Percentiles rank a stretch among this genome's conserved stretches.
phyloP scores from a whole-genome alignment of 1,139 yeast genomes.

The Kluyveromyces sp. region DNA sequence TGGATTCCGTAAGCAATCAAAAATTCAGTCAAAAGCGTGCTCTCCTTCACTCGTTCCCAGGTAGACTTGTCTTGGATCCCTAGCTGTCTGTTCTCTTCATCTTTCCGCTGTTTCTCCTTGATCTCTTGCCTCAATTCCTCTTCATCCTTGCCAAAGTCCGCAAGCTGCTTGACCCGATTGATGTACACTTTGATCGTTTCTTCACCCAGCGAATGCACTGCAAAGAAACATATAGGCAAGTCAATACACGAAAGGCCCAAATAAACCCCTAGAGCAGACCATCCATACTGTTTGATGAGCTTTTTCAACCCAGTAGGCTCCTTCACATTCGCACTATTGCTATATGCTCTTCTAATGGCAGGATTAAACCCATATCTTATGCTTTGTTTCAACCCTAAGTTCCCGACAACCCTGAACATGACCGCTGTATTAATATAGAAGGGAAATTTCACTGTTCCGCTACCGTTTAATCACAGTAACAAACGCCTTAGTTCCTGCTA shows the following conservation, averaged over 20 bases:
- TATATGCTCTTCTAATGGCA: not conserved
- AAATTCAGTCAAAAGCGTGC: constrained; percentile 58
- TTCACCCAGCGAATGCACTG: constrained; percentile 82
- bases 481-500: too few relatives aligned
- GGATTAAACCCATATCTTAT: not conserved
- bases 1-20: constrained; percentile 91
- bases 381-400: not conserved
- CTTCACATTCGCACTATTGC: not conserved
- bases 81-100: constrained; percentile 11
- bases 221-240: constrained; percentile 69
- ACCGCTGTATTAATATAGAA: not conserved
- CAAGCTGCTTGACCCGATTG: constrained; percentile 46
- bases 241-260: constrained; percentile 63
- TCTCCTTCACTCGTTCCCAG: constrained; percentile 22
- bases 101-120: constrained; percentile 16
- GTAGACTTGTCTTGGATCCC: constrained; percentile 20
- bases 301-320: constrained; percentile 37
- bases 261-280: constrained; percentile 83
- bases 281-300: constrained; percentile 80
- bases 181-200: constrained; percentile 67
- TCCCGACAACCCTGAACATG: not conserved
- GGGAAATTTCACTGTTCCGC: too few relatives aligned
- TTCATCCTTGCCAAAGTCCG: constrained; percentile 50
- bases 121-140: constrained; percentile 25
- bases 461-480: too few relatives aligned